Evolutionary conservation across 805 yeast genomes (phyloP).

Genomic region (Wickerhamiella qilinensis): DNA sequence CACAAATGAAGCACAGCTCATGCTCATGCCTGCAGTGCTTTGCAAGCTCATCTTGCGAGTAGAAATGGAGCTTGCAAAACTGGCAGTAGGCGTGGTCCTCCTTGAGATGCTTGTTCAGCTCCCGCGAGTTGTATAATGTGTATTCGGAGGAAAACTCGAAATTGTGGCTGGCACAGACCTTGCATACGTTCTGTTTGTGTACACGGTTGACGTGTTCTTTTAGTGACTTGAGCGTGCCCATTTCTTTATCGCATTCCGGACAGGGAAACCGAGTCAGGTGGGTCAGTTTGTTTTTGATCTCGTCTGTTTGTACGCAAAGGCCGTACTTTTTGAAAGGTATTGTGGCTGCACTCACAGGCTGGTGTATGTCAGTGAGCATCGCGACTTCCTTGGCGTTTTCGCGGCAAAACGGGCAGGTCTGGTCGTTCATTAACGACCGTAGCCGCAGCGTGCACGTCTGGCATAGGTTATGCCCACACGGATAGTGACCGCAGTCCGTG

Average conservation of each 20-base stretch:
- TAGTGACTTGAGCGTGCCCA: conserved; percentile 34
- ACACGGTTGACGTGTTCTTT: conserved; percentile 44
- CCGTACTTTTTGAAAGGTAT: conserved; percentile 28
- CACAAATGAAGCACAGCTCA: conserved; percentile 84
- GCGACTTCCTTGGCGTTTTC: conserved; percentile 38
- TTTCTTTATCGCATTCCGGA: conserved; percentile 18
- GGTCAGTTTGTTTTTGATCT: conserved; percentile 30
- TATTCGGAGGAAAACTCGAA: conserved; percentile 64
- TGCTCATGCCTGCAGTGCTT: conserved; percentile 70
- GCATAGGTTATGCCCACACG: conserved; percentile 77
- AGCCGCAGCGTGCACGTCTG: conserved; percentile 70
- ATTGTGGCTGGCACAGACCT: conserved; percentile 61
- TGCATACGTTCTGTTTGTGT: conserved; percentile 55
- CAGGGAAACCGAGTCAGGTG: conserved; percentile 37
- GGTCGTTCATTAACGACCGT: conserved; percentile 60
- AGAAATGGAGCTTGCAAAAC: conserved; percentile 62
- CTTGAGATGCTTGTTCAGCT: conserved; percentile 51
- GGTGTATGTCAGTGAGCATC: conserved; percentile 35
- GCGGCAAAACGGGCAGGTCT: conserved; percentile 72
- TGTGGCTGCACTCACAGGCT: conserved; percentile 22
- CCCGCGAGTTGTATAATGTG: conserved; percentile 40
- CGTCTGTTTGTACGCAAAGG: conserved; percentile 40
- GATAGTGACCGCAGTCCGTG: conserved; percentile 48
- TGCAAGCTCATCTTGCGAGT: conserved; percentile 74
- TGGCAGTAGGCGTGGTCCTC: conserved; percentile 61